A percentile compares a stretch with the other conserved stretches of the same genome.
Evolutionary conservation across 2,329 filamentous ascomycete species (phyloP).

Genomic region (Pestalotiopsis sp.): DNA sequence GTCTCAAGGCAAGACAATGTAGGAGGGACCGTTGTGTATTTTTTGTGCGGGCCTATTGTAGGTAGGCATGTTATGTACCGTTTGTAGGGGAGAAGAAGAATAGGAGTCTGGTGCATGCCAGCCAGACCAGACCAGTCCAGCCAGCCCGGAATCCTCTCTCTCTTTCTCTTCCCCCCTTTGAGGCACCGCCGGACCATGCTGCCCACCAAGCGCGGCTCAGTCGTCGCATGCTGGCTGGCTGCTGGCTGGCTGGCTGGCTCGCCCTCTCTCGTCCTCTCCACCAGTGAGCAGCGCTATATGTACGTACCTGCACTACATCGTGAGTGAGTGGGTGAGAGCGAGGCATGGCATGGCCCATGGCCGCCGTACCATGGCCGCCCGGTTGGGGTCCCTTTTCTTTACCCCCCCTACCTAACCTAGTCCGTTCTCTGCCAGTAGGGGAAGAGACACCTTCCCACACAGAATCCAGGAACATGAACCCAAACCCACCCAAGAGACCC

Average conservation of each 20-base stretch:
- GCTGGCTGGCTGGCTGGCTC: not conserved
- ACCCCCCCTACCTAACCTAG: not conserved
- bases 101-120: slow-evolving; percentile 3
- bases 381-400: slow-evolving; percentile 4
- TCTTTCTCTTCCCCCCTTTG: not conserved
- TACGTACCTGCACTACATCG: slow-evolving; percentile 6
- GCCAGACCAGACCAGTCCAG: not conserved
- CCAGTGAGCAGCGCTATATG: slow-evolving; percentile 1
- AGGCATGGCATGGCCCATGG: not conserved
- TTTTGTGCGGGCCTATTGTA: not conserved
- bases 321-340: not conserved
- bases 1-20: slow-evolving; percentile 10
- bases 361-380: not conserved
- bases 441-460: slow-evolving; percentile 13
- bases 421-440: not conserved
- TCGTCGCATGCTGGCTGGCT: not conserved
- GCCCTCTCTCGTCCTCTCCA: not conserved
- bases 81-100: not conserved
- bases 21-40: not conserved
- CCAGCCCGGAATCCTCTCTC: not conserved
- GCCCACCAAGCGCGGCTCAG: not conserved
- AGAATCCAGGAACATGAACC: slow-evolving; percentile 12
- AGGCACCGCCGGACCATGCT: not conserved
- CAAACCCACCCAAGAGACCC: slow-evolving; percentile 10
- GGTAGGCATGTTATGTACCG: not conserved